Evolutionary conservation across 345 rosid genomes (phyloP).

Genomic region (Leavenworthia alabamica): DNA sequence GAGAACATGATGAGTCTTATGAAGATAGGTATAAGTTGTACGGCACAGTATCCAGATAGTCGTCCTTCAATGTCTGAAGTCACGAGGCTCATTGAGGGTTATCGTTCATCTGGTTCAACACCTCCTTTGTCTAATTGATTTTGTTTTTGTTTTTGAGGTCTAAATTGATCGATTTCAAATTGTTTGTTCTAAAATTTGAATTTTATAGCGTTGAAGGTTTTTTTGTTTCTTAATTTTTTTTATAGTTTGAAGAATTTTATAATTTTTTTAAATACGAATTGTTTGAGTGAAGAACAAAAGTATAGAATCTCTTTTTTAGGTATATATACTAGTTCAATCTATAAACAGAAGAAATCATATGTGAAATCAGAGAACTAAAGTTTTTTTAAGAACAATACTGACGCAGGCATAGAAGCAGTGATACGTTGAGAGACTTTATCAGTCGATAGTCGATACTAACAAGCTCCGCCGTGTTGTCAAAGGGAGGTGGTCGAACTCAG

Average conservation of each 20-base stretch:
- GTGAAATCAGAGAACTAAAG: too few species aligned
- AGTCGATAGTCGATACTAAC: too few species aligned
- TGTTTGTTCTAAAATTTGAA: constrained; percentile 20
- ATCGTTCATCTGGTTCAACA: constrained; percentile 34
- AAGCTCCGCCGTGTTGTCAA: too few species aligned
- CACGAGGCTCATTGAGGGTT: constrained; percentile 47
- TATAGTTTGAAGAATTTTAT: constrained; percentile 12
- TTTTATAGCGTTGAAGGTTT: constrained; percentile 2
- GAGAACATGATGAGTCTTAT: constrained; percentile 81
- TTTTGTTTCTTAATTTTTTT: neutral
- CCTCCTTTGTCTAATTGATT: constrained; percentile 27
- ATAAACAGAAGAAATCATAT: too few species aligned
- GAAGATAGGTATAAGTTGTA: constrained; percentile 72
- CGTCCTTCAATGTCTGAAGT: constrained; percentile 83
- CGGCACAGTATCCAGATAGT: constrained; percentile 64
- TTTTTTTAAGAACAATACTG: too few species aligned
- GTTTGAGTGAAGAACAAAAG: constrained; percentile 9
- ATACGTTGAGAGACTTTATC: too few species aligned
- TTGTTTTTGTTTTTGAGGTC: neutral
- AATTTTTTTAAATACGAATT: neutral
- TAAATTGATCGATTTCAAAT: constrained; percentile 23
- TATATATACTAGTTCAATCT: too few species aligned
- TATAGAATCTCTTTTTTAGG: too few species aligned
- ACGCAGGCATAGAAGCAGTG: too few species aligned
- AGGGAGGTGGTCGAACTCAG: too few species aligned